These are phyloP conservation scores for Pelargonium myrrhifolium DNA, from an alignment of 441 rosid species.

Conservation along the genomic window DNA sequence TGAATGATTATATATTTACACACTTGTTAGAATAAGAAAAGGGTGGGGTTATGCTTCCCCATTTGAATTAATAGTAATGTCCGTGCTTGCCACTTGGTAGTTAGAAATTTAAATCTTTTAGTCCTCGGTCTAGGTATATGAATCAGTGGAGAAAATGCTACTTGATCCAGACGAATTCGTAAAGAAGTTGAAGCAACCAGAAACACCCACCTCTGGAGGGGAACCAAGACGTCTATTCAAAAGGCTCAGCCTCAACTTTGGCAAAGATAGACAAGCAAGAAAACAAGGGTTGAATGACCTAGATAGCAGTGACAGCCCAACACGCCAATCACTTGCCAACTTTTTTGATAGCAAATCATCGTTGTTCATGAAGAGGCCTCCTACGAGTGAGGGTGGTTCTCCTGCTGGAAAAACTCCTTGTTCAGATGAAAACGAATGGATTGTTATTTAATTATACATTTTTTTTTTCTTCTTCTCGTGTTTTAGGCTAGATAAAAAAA, in stretches of 20 bases:
- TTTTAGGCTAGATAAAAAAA: no score
- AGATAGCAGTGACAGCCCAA: slow-evolving; percentile 33
- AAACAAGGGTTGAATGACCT: slow-evolving; percentile 29
- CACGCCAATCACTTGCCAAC: slow-evolving; percentile 43
- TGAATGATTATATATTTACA: no score
- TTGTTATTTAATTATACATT: slow-evolving; percentile 26
- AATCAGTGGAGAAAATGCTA: slow-evolving; percentile 55
- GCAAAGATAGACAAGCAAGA: slow-evolving; percentile 35
- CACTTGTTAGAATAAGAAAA: neutral
- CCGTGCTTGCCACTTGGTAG: neutral
- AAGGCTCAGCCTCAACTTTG: slow-evolving; percentile 44
- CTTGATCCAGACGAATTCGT: slow-evolving; percentile 51
- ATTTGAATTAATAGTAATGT: no score
- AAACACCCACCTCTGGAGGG: slow-evolving; percentile 15
- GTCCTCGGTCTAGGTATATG: slow-evolving; percentile 44
- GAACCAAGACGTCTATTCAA: slow-evolving; percentile 41
- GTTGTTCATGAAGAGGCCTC: slow-evolving; percentile 49
- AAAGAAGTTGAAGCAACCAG: slow-evolving; percentile 43
- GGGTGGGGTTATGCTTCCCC: neutral
- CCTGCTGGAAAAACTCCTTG: slow-evolving; percentile 9
- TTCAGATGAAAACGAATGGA: slow-evolving; percentile 39
- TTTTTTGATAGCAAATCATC: slow-evolving; percentile 63
- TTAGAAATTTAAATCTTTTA: neutral
- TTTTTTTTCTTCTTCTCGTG: slow-evolving; percentile 7
- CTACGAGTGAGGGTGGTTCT: slow-evolving; percentile 33